Evolutionary conservation across 306 rosid species (phyloP).

Genomic region (Dalbergia cochinchinensis): DNA sequence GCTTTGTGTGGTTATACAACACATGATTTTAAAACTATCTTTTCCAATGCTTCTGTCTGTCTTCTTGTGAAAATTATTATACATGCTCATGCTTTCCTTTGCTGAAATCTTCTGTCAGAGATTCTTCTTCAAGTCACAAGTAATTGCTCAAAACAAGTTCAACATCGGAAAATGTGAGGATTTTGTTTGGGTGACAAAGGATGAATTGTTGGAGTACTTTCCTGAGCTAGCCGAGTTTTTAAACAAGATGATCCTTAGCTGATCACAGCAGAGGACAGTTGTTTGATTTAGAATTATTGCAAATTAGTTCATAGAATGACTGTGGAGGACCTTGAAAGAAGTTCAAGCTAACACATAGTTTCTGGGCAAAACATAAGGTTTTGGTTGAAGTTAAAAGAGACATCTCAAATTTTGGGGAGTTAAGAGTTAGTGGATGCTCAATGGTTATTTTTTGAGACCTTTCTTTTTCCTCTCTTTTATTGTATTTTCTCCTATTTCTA

Average conservation of each 20-base stretch:
- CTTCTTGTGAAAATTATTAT: slow-evolving; percentile 30
- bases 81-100: slow-evolving; percentile 25
- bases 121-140: slow-evolving; percentile 93
- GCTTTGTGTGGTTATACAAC: not conserved
- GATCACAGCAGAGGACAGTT: slow-evolving; percentile 39
- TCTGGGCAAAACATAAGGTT: slow-evolving; percentile 15
- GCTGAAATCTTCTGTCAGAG: slow-evolving; percentile 56
- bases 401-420: slow-evolving; percentile 35
- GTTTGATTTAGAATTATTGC: slow-evolving; percentile 35
- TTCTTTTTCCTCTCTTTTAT: not conserved
- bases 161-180: slow-evolving; percentile 69
- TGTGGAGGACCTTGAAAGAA: slow-evolving; percentile 25
- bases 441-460: slow-evolving; percentile 1
- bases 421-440: slow-evolving; percentile 15
- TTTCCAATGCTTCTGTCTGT: slow-evolving; percentile 13
- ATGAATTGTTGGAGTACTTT: slow-evolving; percentile 80
- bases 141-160: slow-evolving; percentile 75
- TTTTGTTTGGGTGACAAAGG: slow-evolving; percentile 94
- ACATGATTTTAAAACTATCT: slow-evolving; percentile 22
- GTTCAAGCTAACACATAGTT: slow-evolving; percentile 20
- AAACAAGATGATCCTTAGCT: slow-evolving; percentile 86
- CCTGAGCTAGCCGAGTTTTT: slow-evolving; percentile 83
- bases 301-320: slow-evolving; percentile 9
- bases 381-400: slow-evolving; percentile 2
- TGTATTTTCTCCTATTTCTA: slow-evolving; percentile 34